Percentiles rank a stretch among this genome's conserved stretches.
phyloP scores from a whole-genome alignment of 1,139 yeast genomes.

The Lodderomyces parapsilosis region DNA sequence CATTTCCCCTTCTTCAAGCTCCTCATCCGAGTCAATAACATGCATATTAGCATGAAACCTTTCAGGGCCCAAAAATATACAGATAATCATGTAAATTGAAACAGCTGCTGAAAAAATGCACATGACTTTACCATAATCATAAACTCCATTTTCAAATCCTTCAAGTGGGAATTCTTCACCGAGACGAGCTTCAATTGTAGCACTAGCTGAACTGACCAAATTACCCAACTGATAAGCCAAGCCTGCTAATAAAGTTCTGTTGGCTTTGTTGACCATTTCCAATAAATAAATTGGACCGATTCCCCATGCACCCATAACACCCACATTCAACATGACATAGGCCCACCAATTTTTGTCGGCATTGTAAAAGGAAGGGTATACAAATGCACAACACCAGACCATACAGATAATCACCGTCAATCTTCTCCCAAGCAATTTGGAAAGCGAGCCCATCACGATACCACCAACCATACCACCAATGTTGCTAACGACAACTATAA shows the following conservation, averaged over 20 bases:
- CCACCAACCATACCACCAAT: conserved; percentile 55
- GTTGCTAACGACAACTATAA: conserved; percentile 46
- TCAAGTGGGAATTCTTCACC: conserved; percentile 31
- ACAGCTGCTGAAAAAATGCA: conserved; percentile 39
- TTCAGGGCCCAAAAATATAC: conserved; percentile 35
- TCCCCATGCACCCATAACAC: conserved; percentile 42
- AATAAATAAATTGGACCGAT: conserved; percentile 36
- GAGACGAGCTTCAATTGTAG: conserved; percentile 36
- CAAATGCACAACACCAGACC: conserved; percentile 31
- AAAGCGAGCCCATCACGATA: conserved; percentile 41
- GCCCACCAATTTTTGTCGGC: conserved; percentile 32
- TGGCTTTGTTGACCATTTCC: conserved; percentile 36
- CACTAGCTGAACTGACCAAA: conserved; percentile 35
- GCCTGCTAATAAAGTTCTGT: conserved; percentile 38
- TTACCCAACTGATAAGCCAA: conserved; percentile 41
- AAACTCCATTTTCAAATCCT: conserved; percentile 17
- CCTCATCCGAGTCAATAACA: conserved; percentile 1
- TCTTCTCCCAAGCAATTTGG: conserved; percentile 49
- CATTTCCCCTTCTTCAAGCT: conserved; percentile 4
- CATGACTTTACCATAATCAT: conserved; percentile 39
- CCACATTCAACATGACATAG: conserved; percentile 21
- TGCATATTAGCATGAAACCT: conserved; percentile 19
- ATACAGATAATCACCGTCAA: conserved; percentile 36
- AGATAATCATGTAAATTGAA: conserved; percentile 27
- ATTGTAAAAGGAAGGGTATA: conserved; percentile 33